Conservation (phyloP, 192 early-diverging fungal species). For the Gigaspora rosea region DNA sequence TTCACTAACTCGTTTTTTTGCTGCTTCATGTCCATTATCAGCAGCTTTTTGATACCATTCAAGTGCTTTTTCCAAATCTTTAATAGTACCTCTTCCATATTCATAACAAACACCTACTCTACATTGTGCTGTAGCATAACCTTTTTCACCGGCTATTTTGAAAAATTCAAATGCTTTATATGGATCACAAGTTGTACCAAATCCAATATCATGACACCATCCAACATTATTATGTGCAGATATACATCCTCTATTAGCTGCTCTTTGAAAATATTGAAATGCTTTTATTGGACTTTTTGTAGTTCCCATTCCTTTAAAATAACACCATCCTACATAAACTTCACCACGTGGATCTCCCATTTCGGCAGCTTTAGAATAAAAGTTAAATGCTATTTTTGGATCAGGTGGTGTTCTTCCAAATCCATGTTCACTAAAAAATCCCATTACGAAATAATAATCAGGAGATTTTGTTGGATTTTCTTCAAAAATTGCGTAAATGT, state of each 20-base stretch:
- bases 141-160: conserved; percentile 7
- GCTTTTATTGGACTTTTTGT: conserved; percentile 8
- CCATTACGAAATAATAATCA: conserved; percentile 16
- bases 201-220: conserved; percentile 32
- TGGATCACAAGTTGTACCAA: conserved; percentile 10
- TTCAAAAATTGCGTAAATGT: not conserved
- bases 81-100: conserved; percentile 26
- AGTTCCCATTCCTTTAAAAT: conserved; percentile 22
- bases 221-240: conserved; percentile 25
- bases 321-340: conserved; percentile 23
- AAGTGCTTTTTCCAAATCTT: conserved; percentile 21
- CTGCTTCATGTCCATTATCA: conserved; percentile 25
- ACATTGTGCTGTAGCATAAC: conserved; percentile 30
- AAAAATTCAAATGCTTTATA: conserved; percentile 25
- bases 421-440: conserved; percentile 18
- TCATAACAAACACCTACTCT: conserved; percentile 23
- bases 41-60: conserved; percentile 31
- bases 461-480: not conserved
- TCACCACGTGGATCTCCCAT: conserved; percentile 12
- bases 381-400: not conserved
- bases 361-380: conserved; percentile 26
- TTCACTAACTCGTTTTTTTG: conserved; percentile 14
- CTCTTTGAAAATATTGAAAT: conserved; percentile 20
- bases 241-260: not conserved
- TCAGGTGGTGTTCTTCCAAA: not conserved